Percentiles rank a stretch among this genome's conserved stretches.
Conservation (phyloP, 129 eudicot species). For the Calendula officinalis region DNA sequence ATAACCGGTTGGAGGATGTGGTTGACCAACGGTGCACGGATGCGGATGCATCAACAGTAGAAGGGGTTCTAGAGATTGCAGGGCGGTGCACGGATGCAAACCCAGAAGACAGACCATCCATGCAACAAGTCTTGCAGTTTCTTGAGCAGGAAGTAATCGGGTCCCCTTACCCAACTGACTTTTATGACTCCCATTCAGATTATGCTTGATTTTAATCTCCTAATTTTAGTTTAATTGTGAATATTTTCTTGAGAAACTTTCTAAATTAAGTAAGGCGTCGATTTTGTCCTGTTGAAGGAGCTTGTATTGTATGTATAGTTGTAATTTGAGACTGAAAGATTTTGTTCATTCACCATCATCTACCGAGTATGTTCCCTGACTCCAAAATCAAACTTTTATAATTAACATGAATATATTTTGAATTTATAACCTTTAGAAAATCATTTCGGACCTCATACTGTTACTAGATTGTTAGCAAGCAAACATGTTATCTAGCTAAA, state of each 20-base stretch:
- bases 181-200: slow-evolving; percentile 96
- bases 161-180: slow-evolving; percentile 95
- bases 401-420: no score
- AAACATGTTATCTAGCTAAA: no score
- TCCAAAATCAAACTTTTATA: no score
- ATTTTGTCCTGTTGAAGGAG: neutral
- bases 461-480: no score
- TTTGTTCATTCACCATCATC: slow-evolving; percentile 18
- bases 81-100: slow-evolving; percentile 84
- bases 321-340: slow-evolving; percentile 19
- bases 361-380: neutral
- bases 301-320: slow-evolving; percentile 37
- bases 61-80: slow-evolving; percentile 82
- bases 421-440: no score
- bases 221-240: neutral
- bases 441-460: no score
- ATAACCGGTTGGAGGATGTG: slow-evolving; percentile 64
- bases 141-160: slow-evolving; percentile 83
- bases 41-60: slow-evolving; percentile 70
- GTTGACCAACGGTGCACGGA: slow-evolving; percentile 71
- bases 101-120: slow-evolving; percentile 72
- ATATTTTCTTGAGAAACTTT: slow-evolving; percentile 24
- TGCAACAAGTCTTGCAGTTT: slow-evolving; percentile 85
- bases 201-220: slow-evolving; percentile 48
- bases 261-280: slow-evolving; percentile 7